phyloP scores from a whole-genome alignment of 352 stramenopile genomes.

The Phytophthora brassicae region DNA sequence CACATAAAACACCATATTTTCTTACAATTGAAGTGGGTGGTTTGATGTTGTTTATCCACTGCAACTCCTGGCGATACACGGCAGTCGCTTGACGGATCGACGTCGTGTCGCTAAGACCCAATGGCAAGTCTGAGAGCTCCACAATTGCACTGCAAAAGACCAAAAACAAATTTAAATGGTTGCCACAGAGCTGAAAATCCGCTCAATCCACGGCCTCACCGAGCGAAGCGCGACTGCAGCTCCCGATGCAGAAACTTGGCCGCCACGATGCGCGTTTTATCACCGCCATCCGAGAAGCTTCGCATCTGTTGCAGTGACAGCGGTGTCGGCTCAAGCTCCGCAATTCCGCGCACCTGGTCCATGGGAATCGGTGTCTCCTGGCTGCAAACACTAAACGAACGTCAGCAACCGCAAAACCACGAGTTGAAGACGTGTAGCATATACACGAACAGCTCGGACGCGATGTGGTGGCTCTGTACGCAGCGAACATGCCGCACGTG shows the following conservation, averaged over 20 bases:
- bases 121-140: too few relatives aligned
- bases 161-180: too few relatives aligned
- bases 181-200: too few relatives aligned
- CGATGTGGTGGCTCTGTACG: slow-evolving; percentile 13
- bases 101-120: too few relatives aligned
- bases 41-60: too few relatives aligned
- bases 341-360: slow-evolving; percentile 65
- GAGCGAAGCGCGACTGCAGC: slow-evolving; percentile 75
- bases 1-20: not conserved
- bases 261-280: slow-evolving; percentile 63
- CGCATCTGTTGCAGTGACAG: slow-evolving; percentile 85
- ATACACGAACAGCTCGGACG: slow-evolving; percentile 16
- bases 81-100: too few relatives aligned
- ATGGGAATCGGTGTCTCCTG: slow-evolving; percentile 47
- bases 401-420: slow-evolving; percentile 4
- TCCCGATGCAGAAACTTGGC: slow-evolving; percentile 79
- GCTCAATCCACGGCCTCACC: too few relatives aligned
- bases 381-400: slow-evolving; percentile 17
- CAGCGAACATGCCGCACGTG: not conserved
- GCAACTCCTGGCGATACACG: too few relatives aligned
- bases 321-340: slow-evolving; percentile 53
- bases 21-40: slow-evolving; percentile 46
- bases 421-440: not conserved
- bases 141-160: slow-evolving; percentile 48
- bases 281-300: slow-evolving; percentile 60